Evolutionary conservation across 2,329 filamentous ascomycete species (phyloP).

Genomic region (Venturiaceae sp.): DNA sequence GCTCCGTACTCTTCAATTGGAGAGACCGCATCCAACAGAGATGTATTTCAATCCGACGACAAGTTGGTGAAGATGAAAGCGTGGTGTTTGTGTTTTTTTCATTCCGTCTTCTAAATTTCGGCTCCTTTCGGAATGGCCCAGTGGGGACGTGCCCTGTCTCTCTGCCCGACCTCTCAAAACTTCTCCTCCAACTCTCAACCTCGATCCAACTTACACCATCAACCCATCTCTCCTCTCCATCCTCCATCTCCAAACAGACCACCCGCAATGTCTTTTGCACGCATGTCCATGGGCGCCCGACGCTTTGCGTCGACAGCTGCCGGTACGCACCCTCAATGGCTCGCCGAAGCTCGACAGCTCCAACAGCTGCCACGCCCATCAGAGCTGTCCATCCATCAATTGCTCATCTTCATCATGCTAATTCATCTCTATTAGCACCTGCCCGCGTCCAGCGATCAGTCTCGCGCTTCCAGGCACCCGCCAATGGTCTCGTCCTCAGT

Average conservation of each 20-base stretch:
- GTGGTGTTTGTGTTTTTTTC: too few relatives aligned
- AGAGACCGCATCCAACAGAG: too few relatives aligned
- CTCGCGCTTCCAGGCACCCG: conserved; percentile 2
- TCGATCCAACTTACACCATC: too few relatives aligned
- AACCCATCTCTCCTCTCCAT: background rate
- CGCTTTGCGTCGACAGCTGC: background rate
- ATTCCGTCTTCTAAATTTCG: too few relatives aligned
- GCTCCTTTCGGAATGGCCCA: too few relatives aligned
- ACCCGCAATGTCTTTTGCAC: background rate
- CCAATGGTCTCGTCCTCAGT: conserved; percentile 1
- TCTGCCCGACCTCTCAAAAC: too few relatives aligned
- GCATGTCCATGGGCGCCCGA: background rate
- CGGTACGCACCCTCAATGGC: background rate
- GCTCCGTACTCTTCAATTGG: too few relatives aligned
- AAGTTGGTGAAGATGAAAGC: too few relatives aligned
- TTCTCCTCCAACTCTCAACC: too few relatives aligned
- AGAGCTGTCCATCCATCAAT: background rate
- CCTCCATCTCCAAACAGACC: background rate
- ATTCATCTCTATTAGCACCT: conserved; percentile 1
- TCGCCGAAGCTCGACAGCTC: background rate
- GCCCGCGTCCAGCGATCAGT: background rate
- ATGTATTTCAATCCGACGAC: too few relatives aligned
- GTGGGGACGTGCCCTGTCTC: too few relatives aligned
- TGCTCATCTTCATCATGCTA: background rate
- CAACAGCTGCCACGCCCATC: background rate